Base-by-base conservation (phyloP, 1,284 basidiomycete species). In the Tilletia setariae region DNA sequence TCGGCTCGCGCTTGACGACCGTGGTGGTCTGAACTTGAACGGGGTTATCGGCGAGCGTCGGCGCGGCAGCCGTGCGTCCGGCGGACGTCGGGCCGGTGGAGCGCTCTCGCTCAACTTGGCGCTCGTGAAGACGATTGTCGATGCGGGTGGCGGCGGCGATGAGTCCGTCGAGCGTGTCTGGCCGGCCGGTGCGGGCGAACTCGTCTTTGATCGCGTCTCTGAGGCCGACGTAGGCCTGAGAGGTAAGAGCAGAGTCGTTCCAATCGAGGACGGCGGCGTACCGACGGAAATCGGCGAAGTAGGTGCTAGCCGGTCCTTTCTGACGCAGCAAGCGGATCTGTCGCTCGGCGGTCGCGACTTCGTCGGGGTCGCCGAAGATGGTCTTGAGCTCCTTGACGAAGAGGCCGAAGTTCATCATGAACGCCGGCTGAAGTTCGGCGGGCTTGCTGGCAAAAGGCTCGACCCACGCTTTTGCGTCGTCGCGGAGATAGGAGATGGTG, bases 271-370 rank as follows among this genome's bases (percentile, higher is more conserved):
- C n/a, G n/a, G n/a, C n/a, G n/a, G n/a, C n/a, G n/a, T n/a, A n/a
- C n/a, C n/a, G n/a, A n/a, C n/a, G n/a, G n/a, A n/a, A n/a, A n/a
- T 63, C 61, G 61, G 61, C 61, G 61, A 43, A 40, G 35, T 63
- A 43, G 25, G 40, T 23, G 53, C 53, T 56, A 3, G 61, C 61
- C 4, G n/a, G 23, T 4, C 32, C 30, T 23, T 40, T 30, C 30
- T 63, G 61, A 23, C 30, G 21, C 15, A 63, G 61, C 19, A 28
- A 40, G 19, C 61, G 61, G 11, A 63, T 42, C 13, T 40, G 13
- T 8, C 61, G 61, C 30, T 40, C 30, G 11, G 61, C 61, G 53
- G 16, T 56, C 4, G 53, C n/a, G n/a, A n/a, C n/a, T n/a, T n/a
- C n/a, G n/a, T n/a, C n/a, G n/a, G n/a, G n/a, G n/a, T n/a, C n/a